Percentiles rank a stretch among this genome's conserved stretches.
phyloP scores from a whole-genome alignment of 2,329 filamentous ascomycete species.

The Hymenoscyphus salicellus region DNA sequence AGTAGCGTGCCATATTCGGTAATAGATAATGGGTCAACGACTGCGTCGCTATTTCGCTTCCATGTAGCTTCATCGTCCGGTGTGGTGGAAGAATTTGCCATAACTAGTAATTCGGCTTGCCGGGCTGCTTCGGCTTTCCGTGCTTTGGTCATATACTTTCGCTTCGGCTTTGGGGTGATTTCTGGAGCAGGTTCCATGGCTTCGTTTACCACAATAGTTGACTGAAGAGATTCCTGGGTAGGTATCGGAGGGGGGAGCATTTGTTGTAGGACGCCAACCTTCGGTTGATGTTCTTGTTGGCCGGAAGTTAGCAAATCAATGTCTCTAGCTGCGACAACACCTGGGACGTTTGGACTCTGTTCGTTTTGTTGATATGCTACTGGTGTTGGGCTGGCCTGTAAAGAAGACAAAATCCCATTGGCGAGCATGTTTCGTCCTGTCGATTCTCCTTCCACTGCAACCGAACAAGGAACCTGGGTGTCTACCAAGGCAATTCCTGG shows the following conservation, averaged over 20 bases:
- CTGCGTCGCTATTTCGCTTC: neutral
- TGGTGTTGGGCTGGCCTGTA: neutral
- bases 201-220: neutral
- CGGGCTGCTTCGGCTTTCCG: neutral
- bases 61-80: neutral
- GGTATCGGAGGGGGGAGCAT: neutral
- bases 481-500: neutral
- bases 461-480: neutral
- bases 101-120: neutral
- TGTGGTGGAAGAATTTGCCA: neutral
- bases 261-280: neutral
- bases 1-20: neutral
- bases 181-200: neutral
- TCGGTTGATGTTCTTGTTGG: neutral
- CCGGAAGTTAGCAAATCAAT: neutral
- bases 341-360: neutral
- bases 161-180: neutral
- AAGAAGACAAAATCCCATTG: neutral
- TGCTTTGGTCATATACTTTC: neutral
- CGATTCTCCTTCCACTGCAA: neutral
- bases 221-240: neutral
- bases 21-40: neutral
- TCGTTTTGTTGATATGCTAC: neutral
- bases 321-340: neutral
- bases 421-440: neutral